Evolutionary conservation across 2,329 filamentous ascomycete species (phyloP).

Genomic region (Akanthomyces muscarius): DNA sequence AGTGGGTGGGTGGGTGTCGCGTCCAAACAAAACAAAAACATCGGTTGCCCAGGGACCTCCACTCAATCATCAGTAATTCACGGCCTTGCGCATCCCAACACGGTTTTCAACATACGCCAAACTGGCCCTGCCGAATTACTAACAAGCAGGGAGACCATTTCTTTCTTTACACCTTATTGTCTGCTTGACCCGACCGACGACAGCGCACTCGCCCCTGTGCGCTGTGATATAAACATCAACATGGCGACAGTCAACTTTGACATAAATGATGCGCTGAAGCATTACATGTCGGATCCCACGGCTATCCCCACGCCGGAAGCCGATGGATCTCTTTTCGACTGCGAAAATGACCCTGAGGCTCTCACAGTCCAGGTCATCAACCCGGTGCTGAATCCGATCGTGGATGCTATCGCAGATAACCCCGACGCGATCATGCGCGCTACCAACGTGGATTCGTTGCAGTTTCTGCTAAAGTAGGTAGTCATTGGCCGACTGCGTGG

Average conservation of each 20-base stretch:
- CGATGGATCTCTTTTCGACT: constrained; percentile 76
- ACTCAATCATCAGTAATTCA: constrained; percentile 14
- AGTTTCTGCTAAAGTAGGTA: constrained; percentile 92
- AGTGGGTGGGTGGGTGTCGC: constrained; percentile 13
- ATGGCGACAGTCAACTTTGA: constrained; percentile 84
- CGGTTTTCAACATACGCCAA: background rate
- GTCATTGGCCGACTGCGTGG: background rate
- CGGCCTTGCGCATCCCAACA: background rate
- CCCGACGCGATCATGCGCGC: constrained; percentile 81
- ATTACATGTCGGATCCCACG: constrained; percentile 90
- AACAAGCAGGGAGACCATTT: background rate
- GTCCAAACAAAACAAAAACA: constrained; percentile 27
- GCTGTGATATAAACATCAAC: constrained; percentile 29
- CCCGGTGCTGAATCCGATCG: constrained; percentile 81
- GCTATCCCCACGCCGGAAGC: constrained; percentile 83
- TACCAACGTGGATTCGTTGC: constrained; percentile 83
- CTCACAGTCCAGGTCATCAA: constrained; percentile 78
- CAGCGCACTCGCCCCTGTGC: constrained; percentile 21
- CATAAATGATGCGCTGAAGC: constrained; percentile 93
- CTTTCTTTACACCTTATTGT: background rate
- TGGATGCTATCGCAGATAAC: constrained; percentile 87
- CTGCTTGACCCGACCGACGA: constrained; percentile 11
- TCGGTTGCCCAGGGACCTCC: constrained; percentile 25
- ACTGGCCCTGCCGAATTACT: background rate
- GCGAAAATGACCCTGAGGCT: constrained; percentile 85